Evolutionary conservation across 2,329 filamentous ascomycete genomes (phyloP), one percentile per base, ranked within the genome.

Genomic region (Penicillium glabrum): DNA sequence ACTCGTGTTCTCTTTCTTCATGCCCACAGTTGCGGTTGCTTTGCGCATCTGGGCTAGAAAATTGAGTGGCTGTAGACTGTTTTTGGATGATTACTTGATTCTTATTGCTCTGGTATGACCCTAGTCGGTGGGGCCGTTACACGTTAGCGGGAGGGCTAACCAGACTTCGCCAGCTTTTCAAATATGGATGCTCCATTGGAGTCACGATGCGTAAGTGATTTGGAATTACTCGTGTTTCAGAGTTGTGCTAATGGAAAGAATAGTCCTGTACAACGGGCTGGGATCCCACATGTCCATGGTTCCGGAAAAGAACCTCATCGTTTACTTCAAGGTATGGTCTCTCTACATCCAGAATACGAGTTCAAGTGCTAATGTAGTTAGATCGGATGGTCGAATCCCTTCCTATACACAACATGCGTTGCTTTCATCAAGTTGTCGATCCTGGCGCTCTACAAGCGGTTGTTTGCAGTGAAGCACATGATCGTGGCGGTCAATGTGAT

Each of bases 61-160:
- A 35, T 49, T 71, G 45, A 69, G 61, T 7, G 66, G 67, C 1
- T 63, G 59, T 27, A 60, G 46, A 7, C 46, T 71, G n/a, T 69
- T 65, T 37, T 24, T 70, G 55, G 69, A 72, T 56, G 69, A 72
- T 56, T 67, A 66, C 49, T 57, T 72, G 54, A 71, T 71, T 45
- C 24, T 72, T 3, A 52, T 69, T 39, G 69, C 69, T 48, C 52
- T 72, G 53, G 66, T 68, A 59, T 27, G 58, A 11, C 37, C n/a
- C 5, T 44, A 16, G 27, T n/a, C 5, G n/a, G 35, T 26, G 4
- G 3, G 16, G 7, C 8, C 29, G 27, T 11, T 11, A 29, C 14
- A 13, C 31, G 19, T 31, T 14, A 23, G 23, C 5, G 14, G 21
- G 21, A 33, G 10, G 8, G 26, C 41, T 44, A 31, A 16, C 21